A percentile compares a stretch with the other conserved stretches of the same genome.
Conservation (phyloP, 1,139 yeast genomes). For the Suhomyces kunorum region DNA sequence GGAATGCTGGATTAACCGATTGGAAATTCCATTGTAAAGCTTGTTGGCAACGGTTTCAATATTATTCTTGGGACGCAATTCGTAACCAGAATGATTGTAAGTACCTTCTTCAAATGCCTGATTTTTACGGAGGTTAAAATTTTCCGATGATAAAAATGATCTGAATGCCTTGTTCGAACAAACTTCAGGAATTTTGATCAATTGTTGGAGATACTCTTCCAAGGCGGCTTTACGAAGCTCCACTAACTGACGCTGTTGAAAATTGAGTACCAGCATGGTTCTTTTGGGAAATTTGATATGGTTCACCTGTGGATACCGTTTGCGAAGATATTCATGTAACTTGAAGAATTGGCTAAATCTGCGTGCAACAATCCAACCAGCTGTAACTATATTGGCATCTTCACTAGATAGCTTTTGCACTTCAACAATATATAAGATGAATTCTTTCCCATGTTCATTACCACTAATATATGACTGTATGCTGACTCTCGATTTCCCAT, state of each 20-base stretch:
- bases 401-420: conserved; percentile 58
- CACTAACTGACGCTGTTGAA: conserved; percentile 60
- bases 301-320: conserved; percentile 52
- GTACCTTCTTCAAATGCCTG: conserved; percentile 31
- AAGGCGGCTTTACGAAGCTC: conserved; percentile 64
- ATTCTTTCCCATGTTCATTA: conserved; percentile 58
- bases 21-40: conserved; percentile 46
- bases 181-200: conserved; percentile 64
- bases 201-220: conserved; percentile 59
- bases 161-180: conserved; percentile 75
- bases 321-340: conserved; percentile 64
- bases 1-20: conserved; percentile 20
- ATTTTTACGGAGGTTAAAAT: conserved; percentile 47
- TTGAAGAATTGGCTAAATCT: conserved; percentile 81
- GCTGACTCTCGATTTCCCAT: conserved; percentile 62
- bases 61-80: conserved; percentile 15
- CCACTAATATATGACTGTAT: conserved; percentile 70
- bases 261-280: conserved; percentile 62
- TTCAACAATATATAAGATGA: conserved; percentile 72
- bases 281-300: conserved; percentile 63
- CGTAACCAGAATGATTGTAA: background rate
- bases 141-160: conserved; percentile 74
- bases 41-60: conserved; percentile 45
- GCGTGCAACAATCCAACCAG: conserved; percentile 90
- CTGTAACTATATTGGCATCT: conserved; percentile 50